A percentile compares a stretch with the other conserved stretches of the same genome.
These are phyloP conservation scores for Hyphodiscus sp. DNA, from an alignment of 2,329 filamentous ascomycete species.

Conservation along the genomic window DNA sequence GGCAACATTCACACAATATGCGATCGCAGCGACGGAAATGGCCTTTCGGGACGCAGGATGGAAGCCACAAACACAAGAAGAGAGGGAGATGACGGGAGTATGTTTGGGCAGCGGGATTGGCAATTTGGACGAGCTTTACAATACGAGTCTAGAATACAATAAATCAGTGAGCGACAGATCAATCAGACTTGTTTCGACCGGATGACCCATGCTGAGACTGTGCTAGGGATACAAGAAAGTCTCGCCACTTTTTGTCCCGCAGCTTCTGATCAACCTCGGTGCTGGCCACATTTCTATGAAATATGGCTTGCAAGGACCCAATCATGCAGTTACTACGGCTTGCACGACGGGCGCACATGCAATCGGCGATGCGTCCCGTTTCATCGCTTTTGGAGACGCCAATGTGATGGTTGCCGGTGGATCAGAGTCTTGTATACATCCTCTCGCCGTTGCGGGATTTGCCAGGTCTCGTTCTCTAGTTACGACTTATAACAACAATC, in stretches of 20 bases:
- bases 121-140: slow-evolving; percentile 84
- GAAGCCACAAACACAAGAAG: slow-evolving; percentile 43
- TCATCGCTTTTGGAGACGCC: slow-evolving; percentile 86
- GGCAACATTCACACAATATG: slow-evolving; percentile 90
- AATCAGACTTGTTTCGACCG: neutral
- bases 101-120: slow-evolving; percentile 95
- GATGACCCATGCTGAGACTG: slow-evolving; percentile 18
- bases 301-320: slow-evolving; percentile 82
- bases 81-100: slow-evolving; percentile 75
- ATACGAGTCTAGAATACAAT: slow-evolving; percentile 71
- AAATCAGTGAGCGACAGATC: slow-evolving; percentile 47
- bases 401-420: slow-evolving; percentile 96
- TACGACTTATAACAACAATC: slow-evolving; percentile 70
- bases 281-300: slow-evolving; percentile 94
- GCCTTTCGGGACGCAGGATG: slow-evolving; percentile 79
- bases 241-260: slow-evolving; percentile 87
- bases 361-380: slow-evolving; percentile 86
- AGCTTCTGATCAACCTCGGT: slow-evolving; percentile 88
- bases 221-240: slow-evolving; percentile 82
- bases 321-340: slow-evolving; percentile 87
- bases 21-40: slow-evolving; percentile 78
- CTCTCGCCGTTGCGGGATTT: slow-evolving; percentile 87
- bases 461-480: slow-evolving; percentile 80
- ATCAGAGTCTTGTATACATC: slow-evolving; percentile 92
- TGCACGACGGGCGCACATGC: slow-evolving; percentile 96